These are phyloP conservation scores for Achaetomiella virescens DNA, from an alignment of 495 filamentous ascomycete species.

Conservation along the genomic window DNA sequence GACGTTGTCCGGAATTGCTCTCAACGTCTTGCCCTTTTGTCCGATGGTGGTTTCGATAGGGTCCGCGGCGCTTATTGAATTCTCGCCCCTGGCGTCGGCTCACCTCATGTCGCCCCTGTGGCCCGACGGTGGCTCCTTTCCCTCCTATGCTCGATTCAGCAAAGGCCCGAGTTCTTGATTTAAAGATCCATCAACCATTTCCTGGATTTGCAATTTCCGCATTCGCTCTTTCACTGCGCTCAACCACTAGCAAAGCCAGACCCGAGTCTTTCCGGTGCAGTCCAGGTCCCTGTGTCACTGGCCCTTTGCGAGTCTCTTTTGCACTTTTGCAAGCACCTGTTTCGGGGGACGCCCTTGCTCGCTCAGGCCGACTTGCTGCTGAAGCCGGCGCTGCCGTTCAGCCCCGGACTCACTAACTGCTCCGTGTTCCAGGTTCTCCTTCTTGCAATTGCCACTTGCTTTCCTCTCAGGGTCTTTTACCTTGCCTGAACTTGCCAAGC, in stretches of 20 bases:
- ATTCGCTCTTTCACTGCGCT: too few relatives aligned
- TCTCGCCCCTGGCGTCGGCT: background rate
- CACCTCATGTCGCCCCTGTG: background rate
- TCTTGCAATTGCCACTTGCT: background rate
- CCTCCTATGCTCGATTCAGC: background rate
- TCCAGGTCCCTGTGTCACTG: background rate
- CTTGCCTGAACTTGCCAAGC: background rate
- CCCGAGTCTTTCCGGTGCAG: background rate
- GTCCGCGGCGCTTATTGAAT: background rate
- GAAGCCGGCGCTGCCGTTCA: background rate
- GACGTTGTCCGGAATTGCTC: background rate
- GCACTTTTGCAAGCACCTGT: too few relatives aligned
- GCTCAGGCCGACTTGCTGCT: background rate
- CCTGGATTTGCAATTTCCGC: too few relatives aligned
- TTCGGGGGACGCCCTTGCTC: constrained; percentile 5
- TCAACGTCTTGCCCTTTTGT: background rate
- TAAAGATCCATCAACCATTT: too few relatives aligned
- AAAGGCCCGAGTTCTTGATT: background rate
- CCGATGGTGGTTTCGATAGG: background rate
- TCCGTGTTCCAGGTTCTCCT: background rate
- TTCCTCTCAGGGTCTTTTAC: background rate
- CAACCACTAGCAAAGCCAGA: too few relatives aligned
- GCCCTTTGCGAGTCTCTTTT: background rate
- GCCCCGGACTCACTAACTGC: background rate
- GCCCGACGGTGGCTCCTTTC: too few relatives aligned